phyloP scores from a whole-genome alignment of 116 monocot species.

The Posidonia oceanica region DNA sequence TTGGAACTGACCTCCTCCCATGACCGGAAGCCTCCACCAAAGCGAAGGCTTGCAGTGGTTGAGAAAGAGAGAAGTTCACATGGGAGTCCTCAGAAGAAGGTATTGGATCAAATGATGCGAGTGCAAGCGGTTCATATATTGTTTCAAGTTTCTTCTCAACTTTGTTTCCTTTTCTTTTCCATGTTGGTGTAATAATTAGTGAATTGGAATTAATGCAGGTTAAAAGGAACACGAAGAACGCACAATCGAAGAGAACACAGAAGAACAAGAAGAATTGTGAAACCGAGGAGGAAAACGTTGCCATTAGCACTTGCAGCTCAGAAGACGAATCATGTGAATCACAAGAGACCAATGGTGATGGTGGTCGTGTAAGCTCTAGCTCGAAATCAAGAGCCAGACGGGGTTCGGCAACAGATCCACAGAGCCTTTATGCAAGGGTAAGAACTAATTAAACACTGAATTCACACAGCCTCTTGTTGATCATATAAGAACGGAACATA shows the following conservation, averaged over 20 bases:
- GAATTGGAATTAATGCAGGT: conserved; percentile 13
- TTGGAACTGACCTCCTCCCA: not conserved
- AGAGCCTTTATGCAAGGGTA: conserved; percentile 91
- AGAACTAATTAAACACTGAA: not conserved
- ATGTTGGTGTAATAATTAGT: not conserved
- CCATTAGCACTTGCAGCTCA: conserved; percentile 32
- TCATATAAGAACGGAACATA: too few relatives aligned
- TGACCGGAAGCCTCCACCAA: conserved; percentile 8
- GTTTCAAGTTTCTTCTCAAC: not conserved
- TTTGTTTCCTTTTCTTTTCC: not conserved
- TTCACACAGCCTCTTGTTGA: not conserved
- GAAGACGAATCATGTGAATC: conserved; percentile 41
- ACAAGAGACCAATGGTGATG: conserved; percentile 16
- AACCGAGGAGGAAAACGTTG: conserved; percentile 22
- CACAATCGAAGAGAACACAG: conserved; percentile 20
- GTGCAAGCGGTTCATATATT: not conserved
- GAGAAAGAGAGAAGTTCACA: conserved; percentile 20
- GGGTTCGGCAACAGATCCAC: conserved; percentile 68
- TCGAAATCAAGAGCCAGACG: conserved; percentile 39
- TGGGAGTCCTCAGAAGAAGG: too few relatives aligned
- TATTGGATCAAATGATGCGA: conserved; percentile 2
- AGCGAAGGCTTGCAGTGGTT: conserved; percentile 22
- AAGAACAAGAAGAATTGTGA: conserved; percentile 11
- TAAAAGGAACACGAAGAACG: conserved; percentile 23
- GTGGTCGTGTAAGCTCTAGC: not conserved